Base-by-base conservation (phyloP, 768 basidiomycete species). In the Termitomyces sp. region DNA sequence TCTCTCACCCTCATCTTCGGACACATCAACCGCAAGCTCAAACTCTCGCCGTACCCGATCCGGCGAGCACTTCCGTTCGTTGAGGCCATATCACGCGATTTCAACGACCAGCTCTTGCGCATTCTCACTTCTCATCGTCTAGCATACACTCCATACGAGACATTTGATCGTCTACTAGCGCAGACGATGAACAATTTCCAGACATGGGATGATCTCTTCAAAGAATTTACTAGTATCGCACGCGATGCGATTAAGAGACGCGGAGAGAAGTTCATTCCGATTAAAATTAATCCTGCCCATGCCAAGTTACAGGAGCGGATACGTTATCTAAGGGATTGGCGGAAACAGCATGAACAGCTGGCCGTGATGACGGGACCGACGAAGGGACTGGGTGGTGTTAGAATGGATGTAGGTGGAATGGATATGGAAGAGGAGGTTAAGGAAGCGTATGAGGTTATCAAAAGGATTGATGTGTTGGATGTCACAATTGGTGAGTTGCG, bases 391-490 rank as follows among this genome's bases (percentile, higher is more conserved):
- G 85, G 84, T 3, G 75, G 85, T 38, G 79, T 85, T 7, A 86
- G 88, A 3, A 81, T 85, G 65, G 88, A 92, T 59, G 83, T 90
- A 16, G 87, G 90, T 1, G 94, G 92, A 3, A 88, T 98, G 81
- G 94, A 98, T 67, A 97, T 98, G 95, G 94, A 95, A 68, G 94
- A 94, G 66, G 96, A 98, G 70, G 94, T 98, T 44, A 88, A 92
- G 70, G 88, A 93, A 69, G 94, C 93, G 13, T 99, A 98, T 70
- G 96, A 99, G 68, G 87, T 90, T n/a, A 84, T 99, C 66, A 98
- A 97, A 79, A 84, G 92, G 64, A 94, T 97, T 59, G 94, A 98
- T 66, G 93, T 97, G 3, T 76, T 99, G 55, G 97, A 99, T 70
- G 94, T 98, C 6, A 92, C 93, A 41, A 79, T 87, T 52, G 93